phyloP scores from a whole-genome alignment of 148 eudicot species.

The Chenopodium berlandieri region DNA sequence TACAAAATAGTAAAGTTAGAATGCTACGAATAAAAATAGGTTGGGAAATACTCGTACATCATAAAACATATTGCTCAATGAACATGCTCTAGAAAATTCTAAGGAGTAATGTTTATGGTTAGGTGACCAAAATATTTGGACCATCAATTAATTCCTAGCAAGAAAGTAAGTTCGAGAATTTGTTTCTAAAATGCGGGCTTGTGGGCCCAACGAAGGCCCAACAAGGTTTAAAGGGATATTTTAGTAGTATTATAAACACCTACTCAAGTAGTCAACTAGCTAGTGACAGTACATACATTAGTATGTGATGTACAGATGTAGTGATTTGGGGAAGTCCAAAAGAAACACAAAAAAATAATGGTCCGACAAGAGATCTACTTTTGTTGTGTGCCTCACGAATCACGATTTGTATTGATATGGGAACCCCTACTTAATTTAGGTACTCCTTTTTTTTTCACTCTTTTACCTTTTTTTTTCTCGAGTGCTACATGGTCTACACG shows the following conservation, averaged over 20 bases:
- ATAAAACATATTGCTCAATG: no score
- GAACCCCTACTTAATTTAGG: background rate
- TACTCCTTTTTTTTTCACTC: background rate
- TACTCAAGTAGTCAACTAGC: background rate
- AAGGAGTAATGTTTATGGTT: background rate
- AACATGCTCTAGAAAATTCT: no score
- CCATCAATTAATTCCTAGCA: background rate
- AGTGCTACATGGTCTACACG: no score
- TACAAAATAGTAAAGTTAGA: no score
- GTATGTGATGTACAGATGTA: background rate
- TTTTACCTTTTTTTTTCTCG: background rate
- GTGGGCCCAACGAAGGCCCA: background rate
- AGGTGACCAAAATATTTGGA: background rate
- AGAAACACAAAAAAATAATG: background rate
- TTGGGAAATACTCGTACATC: no score
- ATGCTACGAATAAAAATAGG: no score
- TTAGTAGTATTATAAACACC: background rate
- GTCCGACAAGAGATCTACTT: background rate
- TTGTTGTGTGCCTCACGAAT: background rate
- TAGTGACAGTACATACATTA: no score
- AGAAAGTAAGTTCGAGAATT: background rate
- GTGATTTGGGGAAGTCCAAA: background rate
- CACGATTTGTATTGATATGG: background rate
- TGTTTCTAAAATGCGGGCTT: background rate
- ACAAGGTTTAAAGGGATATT: background rate